Evolutionary conservation across 768 basidiomycete species (phyloP).

Genomic region (Clavaria fumosa): DNA sequence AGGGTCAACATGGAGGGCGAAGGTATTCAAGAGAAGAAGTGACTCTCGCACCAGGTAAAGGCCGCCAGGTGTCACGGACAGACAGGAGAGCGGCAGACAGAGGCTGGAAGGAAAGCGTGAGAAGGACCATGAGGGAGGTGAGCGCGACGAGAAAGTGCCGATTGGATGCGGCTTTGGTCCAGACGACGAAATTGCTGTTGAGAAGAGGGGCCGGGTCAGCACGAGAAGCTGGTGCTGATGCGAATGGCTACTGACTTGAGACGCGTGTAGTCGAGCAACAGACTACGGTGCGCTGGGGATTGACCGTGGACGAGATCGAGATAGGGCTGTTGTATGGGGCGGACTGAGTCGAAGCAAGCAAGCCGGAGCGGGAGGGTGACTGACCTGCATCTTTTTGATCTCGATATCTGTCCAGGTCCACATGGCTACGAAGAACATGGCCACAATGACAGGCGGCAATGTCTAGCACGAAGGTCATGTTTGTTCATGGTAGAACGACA

Average conservation of each 20-base stretch:
- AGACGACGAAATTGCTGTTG: slow-evolving; percentile 31
- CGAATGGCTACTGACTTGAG: slow-evolving; percentile 22
- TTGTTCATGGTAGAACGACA: background rate
- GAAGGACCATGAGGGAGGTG: slow-evolving; percentile 31
- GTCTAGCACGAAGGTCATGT: slow-evolving; percentile 21
- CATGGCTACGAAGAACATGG: slow-evolving; percentile 31
- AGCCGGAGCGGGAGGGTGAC: background rate
- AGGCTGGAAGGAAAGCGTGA: slow-evolving; percentile 35
- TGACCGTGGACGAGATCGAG: slow-evolving; percentile 42
- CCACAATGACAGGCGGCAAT: slow-evolving; percentile 34
- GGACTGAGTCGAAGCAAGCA: background rate
- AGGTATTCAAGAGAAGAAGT: background rate
- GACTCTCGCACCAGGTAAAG: slow-evolving; percentile 23
- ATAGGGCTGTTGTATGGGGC: slow-evolving; percentile 27
- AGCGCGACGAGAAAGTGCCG: slow-evolving; percentile 35
- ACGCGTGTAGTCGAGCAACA: slow-evolving; percentile 40
- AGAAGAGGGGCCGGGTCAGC: background rate
- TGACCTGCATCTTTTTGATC: slow-evolving; percentile 40
- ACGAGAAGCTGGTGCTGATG: background rate
- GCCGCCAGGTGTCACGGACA: slow-evolving; percentile 30
- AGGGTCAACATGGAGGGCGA: slow-evolving; percentile 1
- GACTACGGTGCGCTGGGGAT: slow-evolving; percentile 34
- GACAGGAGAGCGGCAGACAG: slow-evolving; percentile 34
- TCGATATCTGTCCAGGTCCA: slow-evolving; percentile 46
- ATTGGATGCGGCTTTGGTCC: slow-evolving; percentile 30